Percentiles rank a stretch among this genome's conserved stretches.
Conservation (phyloP, 768 basidiomycete genomes). For the Pleurotus salmoneostramineus region DNA sequence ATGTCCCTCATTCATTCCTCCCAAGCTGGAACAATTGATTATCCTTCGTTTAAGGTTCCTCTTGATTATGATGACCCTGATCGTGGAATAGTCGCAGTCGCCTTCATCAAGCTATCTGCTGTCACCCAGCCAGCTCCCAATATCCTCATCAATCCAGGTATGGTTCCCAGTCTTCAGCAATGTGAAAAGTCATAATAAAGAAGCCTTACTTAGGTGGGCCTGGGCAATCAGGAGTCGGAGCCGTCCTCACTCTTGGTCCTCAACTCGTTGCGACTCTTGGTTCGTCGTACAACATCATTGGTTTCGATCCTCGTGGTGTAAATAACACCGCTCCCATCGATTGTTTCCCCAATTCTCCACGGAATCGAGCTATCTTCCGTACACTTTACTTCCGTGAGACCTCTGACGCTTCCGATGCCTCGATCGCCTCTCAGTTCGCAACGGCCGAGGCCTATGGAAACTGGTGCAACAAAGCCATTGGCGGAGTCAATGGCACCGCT, state of each 20-base stretch:
- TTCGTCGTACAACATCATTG: slow-evolving; percentile 38
- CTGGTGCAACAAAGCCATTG: not conserved
- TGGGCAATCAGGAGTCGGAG: slow-evolving; percentile 37
- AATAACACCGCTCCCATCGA: not conserved
- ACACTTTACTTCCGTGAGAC: not conserved
- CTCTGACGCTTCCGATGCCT: not conserved
- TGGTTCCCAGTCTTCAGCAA: too few species aligned
- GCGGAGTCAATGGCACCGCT: not conserved
- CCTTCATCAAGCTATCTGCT: slow-evolving; percentile 33
- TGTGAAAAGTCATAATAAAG: too few species aligned
- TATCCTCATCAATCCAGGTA: not conserved
- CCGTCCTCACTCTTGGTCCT: slow-evolving; percentile 18
- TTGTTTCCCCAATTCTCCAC: not conserved
- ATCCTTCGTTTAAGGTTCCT: slow-evolving; percentile 30
- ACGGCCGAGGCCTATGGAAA: not conserved
- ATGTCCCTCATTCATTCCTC: not conserved
- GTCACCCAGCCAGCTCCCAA: slow-evolving; percentile 4
- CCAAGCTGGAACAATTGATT: not conserved
- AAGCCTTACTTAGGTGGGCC: slow-evolving; percentile 35
- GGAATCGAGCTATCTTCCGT: not conserved
- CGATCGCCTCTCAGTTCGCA: not conserved
- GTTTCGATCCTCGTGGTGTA: slow-evolving; percentile 43
- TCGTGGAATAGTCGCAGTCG: slow-evolving; percentile 33
- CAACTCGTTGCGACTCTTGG: slow-evolving; percentile 28
- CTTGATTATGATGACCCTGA: slow-evolving; percentile 37